A percentile compares a stretch with the other conserved stretches of the same genome.
Evolutionary conservation across 2,329 filamentous ascomycete genomes (phyloP).

Genomic region (Pseudogymnoascus sp.): DNA sequence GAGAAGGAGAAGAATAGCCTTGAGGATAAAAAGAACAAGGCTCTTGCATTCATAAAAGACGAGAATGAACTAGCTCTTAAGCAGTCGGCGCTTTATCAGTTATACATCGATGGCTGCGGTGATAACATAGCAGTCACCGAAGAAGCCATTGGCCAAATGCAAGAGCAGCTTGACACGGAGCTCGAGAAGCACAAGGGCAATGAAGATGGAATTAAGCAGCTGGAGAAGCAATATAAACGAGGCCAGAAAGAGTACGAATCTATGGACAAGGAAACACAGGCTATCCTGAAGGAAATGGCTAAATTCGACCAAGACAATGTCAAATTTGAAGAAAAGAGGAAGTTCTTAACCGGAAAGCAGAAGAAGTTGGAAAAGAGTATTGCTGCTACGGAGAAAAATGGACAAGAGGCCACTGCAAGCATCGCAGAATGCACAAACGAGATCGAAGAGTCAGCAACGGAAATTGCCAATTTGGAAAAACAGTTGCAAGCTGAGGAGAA

Average conservation of each 20-base stretch:
- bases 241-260: slow-evolving; percentile 76
- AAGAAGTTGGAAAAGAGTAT: slow-evolving; percentile 93
- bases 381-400: slow-evolving; percentile 64
- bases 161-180: slow-evolving; percentile 76
- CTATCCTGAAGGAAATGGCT: slow-evolving; percentile 74
- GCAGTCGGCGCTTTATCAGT: slow-evolving; percentile 85
- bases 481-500: slow-evolving; percentile 71
- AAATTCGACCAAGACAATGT: slow-evolving; percentile 95
- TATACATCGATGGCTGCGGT: slow-evolving; percentile 79
- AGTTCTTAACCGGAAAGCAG: slow-evolving; percentile 82
- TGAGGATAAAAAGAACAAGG: slow-evolving; percentile 95
- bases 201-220: slow-evolving; percentile 80
- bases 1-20: slow-evolving; percentile 92
- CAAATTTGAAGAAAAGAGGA: slow-evolving; percentile 96
- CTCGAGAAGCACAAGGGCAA: slow-evolving; percentile 86
- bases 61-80: slow-evolving; percentile 90
- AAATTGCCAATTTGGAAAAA: slow-evolving; percentile 68
- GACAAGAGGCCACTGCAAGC: slow-evolving; percentile 65
- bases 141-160: slow-evolving; percentile 85
- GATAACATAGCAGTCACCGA: slow-evolving; percentile 84
- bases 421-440: slow-evolving; percentile 72
- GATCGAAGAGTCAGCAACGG: slow-evolving; percentile 65
- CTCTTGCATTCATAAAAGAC: slow-evolving; percentile 77
- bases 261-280: slow-evolving; percentile 74
- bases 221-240: slow-evolving; percentile 76